Conservation (phyloP, 1,139 yeast species). For the Suhomyces maxii region DNA sequence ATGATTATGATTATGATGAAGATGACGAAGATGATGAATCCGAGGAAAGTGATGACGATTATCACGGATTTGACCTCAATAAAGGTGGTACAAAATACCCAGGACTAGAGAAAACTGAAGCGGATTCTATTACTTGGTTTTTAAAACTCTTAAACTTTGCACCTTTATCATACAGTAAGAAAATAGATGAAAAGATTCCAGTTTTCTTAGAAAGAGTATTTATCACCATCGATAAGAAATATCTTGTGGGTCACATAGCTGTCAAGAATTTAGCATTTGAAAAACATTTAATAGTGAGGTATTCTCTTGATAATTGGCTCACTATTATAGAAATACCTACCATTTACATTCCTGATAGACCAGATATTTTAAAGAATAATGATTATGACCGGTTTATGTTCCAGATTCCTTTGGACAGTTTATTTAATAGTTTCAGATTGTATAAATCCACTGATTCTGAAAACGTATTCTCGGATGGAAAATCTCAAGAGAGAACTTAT, state of each 20-base stretch:
- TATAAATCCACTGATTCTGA: slow-evolving; percentile 1
- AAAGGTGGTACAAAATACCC: slow-evolving; percentile 23
- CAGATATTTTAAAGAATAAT: slow-evolving; percentile 49
- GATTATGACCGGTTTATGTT: slow-evolving; percentile 62
- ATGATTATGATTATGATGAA: slow-evolving; percentile 18
- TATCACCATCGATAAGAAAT: slow-evolving; percentile 55
- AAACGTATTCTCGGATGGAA: slow-evolving; percentile 1
- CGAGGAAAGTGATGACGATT: slow-evolving; percentile 28
- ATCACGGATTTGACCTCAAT: slow-evolving; percentile 14
- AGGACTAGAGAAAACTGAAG: slow-evolving; percentile 14
- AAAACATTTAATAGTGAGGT: slow-evolving; percentile 61
- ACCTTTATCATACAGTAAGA: slow-evolving; percentile 36
- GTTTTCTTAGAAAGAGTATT: slow-evolving; percentile 68
- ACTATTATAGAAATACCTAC: slow-evolving; percentile 72
- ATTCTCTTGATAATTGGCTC: slow-evolving; percentile 71
- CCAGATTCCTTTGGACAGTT: slow-evolving; percentile 46
- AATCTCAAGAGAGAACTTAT: slow-evolving; percentile 25
- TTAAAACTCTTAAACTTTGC: slow-evolving; percentile 51
- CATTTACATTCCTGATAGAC: slow-evolving; percentile 58
- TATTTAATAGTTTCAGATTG: slow-evolving; percentile 33
- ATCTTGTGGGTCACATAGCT: slow-evolving; percentile 70
- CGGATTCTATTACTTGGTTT: slow-evolving; percentile 44
- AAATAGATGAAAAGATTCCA: slow-evolving; percentile 38
- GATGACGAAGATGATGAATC: slow-evolving; percentile 25
- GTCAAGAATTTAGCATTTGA: slow-evolving; percentile 68